Evolutionary conservation across 306 rosid species (phyloP), one percentile per base, ranked within the genome.

Genomic region (Sindora glabra): DNA sequence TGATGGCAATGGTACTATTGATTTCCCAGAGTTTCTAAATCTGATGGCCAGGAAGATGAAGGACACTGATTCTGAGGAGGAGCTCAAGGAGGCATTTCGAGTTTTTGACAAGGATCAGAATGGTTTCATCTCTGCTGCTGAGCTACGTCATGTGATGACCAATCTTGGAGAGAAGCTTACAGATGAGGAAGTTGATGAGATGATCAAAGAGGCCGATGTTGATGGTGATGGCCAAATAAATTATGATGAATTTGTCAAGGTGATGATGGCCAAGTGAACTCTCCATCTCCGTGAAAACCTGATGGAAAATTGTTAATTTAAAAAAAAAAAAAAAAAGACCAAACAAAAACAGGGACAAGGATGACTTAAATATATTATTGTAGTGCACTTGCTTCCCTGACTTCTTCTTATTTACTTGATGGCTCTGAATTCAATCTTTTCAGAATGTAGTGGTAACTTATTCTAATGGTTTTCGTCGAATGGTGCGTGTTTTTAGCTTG

Each of bases 211-310:
- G 73, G 95, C 95, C 52, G 95, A 86, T 54, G 88, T 83, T 54
- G 95, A 87, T 40, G 95, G 95, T 39, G 95, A 86, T 54, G 95
- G 95, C 46, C 95, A 86, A 82, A 86, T 86, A 70, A 86, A 86
- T 59, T 86, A 86, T 17, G 95, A 83, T 64, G 95, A 86, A 65
- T 86, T 86, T 46, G 95, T 83, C 54, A 86, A 83, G 81, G 86
- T 86, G 56, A 86, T 86, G 95, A 86, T 86, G 95, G 95, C 95
- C 23, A 86, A 86, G 80, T 86, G 79, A 70, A 22, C 33, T 1
- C 18, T 9, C 26, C 18, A 29, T 36, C 63, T 45, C 34, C 23
- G 45, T 41, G 21, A 24, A 56, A 60, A 32, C 25, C 60, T 48
- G 5, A 36, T 72, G 59, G 72, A 61, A 25, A 48, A 57, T 14